These are phyloP conservation scores for Sabuloglossum arenarium DNA, from an alignment of 495 filamentous ascomycete species.

Conservation along the genomic window DNA sequence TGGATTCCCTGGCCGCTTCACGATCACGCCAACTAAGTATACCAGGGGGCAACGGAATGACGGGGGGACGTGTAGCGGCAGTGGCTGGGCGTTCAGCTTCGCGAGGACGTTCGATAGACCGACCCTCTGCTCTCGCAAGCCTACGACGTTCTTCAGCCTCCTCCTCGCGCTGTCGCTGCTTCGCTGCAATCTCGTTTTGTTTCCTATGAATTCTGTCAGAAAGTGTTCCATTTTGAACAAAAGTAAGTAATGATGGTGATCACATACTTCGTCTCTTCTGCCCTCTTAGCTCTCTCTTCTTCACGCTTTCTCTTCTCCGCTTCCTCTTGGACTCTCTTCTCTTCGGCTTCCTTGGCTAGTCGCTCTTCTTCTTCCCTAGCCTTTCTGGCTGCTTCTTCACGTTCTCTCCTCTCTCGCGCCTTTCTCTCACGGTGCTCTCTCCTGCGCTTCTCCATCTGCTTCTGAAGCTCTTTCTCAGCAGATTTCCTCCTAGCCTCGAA, in stretches of 20 bases:
- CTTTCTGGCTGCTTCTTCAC: slow-evolving; percentile 56
- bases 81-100: slow-evolving; percentile 5
- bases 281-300: slow-evolving; percentile 60
- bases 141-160: slow-evolving; percentile 42
- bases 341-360: slow-evolving; percentile 56
- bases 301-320: slow-evolving; percentile 38
- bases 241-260: background rate
- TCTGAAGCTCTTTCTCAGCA: slow-evolving; percentile 75
- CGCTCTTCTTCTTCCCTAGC: slow-evolving; percentile 72
- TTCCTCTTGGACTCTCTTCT: slow-evolving; percentile 53
- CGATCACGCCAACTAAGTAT: slow-evolving; percentile 69
- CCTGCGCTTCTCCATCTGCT: slow-evolving; percentile 65
- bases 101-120: slow-evolving; percentile 5
- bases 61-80: slow-evolving; percentile 7
- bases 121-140: slow-evolving; percentile 12
- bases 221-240: background rate
- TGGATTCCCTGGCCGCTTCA: slow-evolving; percentile 39
- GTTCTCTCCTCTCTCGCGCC: slow-evolving; percentile 55
- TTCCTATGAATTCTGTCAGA: slow-evolving; percentile 23
- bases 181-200: slow-evolving; percentile 41
- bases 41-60: slow-evolving; percentile 19
- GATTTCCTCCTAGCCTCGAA: slow-evolving; percentile 83
- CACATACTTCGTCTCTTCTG: slow-evolving; percentile 59
- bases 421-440: slow-evolving; percentile 64
- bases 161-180: slow-evolving; percentile 46